These are phyloP conservation scores for Pseudocercospora pini-densiflorae DNA, from an alignment of 2,329 filamentous ascomycete genomes.

Conservation along the genomic window DNA sequence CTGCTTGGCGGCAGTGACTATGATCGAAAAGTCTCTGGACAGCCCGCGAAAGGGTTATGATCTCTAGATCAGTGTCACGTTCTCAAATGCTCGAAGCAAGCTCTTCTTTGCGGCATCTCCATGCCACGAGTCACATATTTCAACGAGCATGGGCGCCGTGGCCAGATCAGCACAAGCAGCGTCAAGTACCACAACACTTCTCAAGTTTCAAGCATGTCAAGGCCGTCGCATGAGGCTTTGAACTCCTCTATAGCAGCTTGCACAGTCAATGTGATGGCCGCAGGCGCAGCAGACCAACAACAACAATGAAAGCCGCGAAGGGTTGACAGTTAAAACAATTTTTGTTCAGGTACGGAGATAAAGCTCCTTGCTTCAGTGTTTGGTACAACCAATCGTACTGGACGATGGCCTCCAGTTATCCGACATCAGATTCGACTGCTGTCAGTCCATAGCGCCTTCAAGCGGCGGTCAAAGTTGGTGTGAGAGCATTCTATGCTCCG, in stretches of 20 bases:
- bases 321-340: not conserved
- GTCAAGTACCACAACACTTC: not conserved
- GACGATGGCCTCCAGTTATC: not conserved
- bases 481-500: constrained; percentile 27
- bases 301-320: not conserved
- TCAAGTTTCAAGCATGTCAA: not conserved
- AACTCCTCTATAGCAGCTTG: not conserved
- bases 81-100: not conserved
- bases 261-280: not conserved
- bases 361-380: constrained; percentile 4
- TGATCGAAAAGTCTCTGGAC: no score
- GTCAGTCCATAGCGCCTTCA: not conserved
- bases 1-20: no score
- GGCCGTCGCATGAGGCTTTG: not conserved
- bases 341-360: not conserved
- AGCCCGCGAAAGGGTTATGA: no score
- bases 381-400: not conserved
- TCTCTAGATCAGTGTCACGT: not conserved
- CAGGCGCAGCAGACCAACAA: not conserved
- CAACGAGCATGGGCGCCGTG: no score
- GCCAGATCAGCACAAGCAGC: not conserved
- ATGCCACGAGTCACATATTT: no score
- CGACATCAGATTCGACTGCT: not conserved
- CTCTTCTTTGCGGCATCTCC: not conserved
- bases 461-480: constrained; percentile 1